Evolutionary conservation across 2,329 filamentous ascomycete species (phyloP), one percentile per base, ranked within the genome.

Genomic region (Cadophora gregata): DNA sequence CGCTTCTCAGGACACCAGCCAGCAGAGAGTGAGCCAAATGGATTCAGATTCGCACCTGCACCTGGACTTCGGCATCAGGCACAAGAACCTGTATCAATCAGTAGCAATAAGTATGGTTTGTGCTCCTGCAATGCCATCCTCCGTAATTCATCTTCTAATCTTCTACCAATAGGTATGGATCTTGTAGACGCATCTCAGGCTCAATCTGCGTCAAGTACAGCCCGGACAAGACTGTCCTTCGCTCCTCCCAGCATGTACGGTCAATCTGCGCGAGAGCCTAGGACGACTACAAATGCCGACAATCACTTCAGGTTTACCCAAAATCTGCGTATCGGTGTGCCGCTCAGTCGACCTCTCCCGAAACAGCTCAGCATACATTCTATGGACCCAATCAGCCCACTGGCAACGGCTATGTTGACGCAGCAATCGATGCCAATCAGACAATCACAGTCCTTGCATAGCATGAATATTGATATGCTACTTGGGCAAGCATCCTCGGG

Each of bases 221-320:
- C 42, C 2, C 59, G 63, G 29, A 61, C 48, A 36, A 72, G 73
- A 64, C 60, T 75, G 8, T 71, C 74, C 50, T 60, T 75, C 19
- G 45, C 62, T 29, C 72, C 72, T 66, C 67, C 62, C 63, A 69
- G 45, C 36, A 67, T 65, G 19, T 71, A 69, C 31, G 61, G 24
- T n/a, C 71, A 72, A 29, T 63, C 63, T 50, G 66, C 63, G 31
- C 53, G 45, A 21, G 68, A 72, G 47, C 56, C 62, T 6, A 69
- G 67, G 60, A 59, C 60, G 12, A 61, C 74, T 12, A 68, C 31
- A 27, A 72, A 71, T 67, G 68, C 70, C 12, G 68, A 75, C n/a
- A 72, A 75, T 68, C 69, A 73, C 64, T 76, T 75, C 62, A 68
- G 64, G 62, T 70, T 76, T 61, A 61, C 71, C 33, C 70, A 72